Conservation (phyloP, 1,139 yeast species). For the Kluyveromyces sp. region DNA sequence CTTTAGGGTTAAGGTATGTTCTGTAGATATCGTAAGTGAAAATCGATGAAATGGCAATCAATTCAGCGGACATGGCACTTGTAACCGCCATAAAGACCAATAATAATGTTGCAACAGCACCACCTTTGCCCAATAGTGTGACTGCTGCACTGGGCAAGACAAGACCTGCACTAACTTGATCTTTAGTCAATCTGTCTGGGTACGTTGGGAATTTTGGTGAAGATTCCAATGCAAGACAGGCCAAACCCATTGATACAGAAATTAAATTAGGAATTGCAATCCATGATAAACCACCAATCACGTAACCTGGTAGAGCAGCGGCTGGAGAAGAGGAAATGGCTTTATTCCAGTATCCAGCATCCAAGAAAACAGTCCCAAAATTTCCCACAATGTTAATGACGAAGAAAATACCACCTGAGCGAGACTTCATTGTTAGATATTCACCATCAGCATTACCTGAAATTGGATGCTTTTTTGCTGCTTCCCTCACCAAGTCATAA, state of each 20-base stretch:
- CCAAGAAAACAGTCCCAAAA: constrained; percentile 83
- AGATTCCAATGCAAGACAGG: constrained; percentile 63
- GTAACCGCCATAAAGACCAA: constrained; percentile 80
- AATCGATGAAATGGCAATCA: constrained; percentile 79
- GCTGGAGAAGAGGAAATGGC: constrained; percentile 84
- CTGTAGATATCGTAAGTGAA: constrained; percentile 80
- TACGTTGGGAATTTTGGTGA: constrained; percentile 70
- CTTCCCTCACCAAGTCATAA: constrained; percentile 58
- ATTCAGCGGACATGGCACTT: constrained; percentile 78
- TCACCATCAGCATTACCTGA: constrained; percentile 71
- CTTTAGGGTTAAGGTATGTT: constrained; percentile 68
- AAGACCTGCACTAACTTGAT: constrained; percentile 70
- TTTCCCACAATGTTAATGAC: constrained; percentile 80
- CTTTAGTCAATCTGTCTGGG: constrained; percentile 55
- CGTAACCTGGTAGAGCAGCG: constrained; percentile 83
- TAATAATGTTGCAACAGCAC: constrained; percentile 72
- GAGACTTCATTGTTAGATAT: constrained; percentile 71
- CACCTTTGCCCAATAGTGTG: constrained; percentile 77
- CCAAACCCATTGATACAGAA: constrained; percentile 79
- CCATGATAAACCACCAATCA: constrained; percentile 88
- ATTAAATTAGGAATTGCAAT: constrained; percentile 78
- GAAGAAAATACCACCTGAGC: constrained; percentile 73
- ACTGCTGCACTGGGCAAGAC: constrained; percentile 84
- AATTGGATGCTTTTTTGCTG: constrained; percentile 53
- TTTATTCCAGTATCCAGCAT: constrained; percentile 85